Conservation (phyloP, 805 yeast species). For the Candida parachauliodes region DNA sequence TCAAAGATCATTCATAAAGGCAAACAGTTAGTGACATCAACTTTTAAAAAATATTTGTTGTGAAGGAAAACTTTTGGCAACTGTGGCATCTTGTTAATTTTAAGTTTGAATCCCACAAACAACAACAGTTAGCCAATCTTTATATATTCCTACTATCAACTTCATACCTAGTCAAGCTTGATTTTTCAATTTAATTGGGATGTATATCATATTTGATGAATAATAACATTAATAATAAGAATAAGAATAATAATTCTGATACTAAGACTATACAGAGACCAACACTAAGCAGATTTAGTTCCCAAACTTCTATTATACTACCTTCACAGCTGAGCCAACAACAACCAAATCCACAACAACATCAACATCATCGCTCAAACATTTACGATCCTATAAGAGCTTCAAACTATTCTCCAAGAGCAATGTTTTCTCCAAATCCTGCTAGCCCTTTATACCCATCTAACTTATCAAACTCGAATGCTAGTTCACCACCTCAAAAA, state of each 20-base stretch:
- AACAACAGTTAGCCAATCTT: too few species aligned
- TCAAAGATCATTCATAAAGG: too few species aligned
- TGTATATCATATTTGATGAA: neutral
- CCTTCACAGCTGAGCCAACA: slow-evolving; percentile 1
- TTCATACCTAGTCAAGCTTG: too few species aligned
- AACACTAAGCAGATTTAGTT: neutral
- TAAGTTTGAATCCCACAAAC: too few species aligned
- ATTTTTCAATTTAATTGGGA: too few species aligned
- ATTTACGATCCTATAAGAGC: slow-evolving; percentile 1
- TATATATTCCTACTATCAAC: too few species aligned
- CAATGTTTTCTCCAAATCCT: slow-evolving; percentile 8
- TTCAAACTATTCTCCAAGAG: neutral
- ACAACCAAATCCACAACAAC: neutral
- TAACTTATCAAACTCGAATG: neutral
- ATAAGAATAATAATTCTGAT: neutral
- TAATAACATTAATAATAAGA: neutral
- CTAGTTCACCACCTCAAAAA: slow-evolving; percentile 5
- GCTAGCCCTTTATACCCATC: slow-evolving; percentile 7
- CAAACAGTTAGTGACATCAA: too few species aligned
- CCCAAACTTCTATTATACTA: neutral
- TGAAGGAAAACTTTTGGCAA: too few species aligned
- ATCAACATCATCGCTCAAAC: slow-evolving; percentile 1
- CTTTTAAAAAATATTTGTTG: too few species aligned
- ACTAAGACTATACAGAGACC: neutral
- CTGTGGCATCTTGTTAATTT: too few species aligned